Evolutionary conservation across 306 rosid species (phyloP), one percentile per base, ranked within the genome.

Genomic region (Arachis hypogaea): DNA sequence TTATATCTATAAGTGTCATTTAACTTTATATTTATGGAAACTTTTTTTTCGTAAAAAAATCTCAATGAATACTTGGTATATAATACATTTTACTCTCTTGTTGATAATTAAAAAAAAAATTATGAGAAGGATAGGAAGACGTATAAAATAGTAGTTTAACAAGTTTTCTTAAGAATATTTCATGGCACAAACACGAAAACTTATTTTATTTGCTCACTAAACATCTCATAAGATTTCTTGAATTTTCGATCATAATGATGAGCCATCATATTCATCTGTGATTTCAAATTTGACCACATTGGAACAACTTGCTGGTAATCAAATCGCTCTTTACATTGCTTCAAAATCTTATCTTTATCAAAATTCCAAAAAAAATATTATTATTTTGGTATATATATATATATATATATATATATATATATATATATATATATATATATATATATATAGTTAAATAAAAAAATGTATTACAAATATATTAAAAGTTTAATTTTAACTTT

Each of bases 331-430:
- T 41, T 45, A 42, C 59, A 49, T 72, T 68, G 79, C 67, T 67
- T 70, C 41, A 60, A 75, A 59, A 56, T 44, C 72, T 62, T 60
- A 57, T 72, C 49, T 18, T 33, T 79, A 70, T 73, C 80, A 82
- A 82, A 72, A 68, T 22, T 22, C 41, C 64, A 40, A 50, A 54
- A 29, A 45, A 46, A 7, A 63, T 59, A 30, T 75, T 46, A 69
- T 82, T 22, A 82, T 68, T 44, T 61, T 40, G 50, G 59, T 77
- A 73, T 45, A 43, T 41, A 42, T 22, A 22, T 22, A 22, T 22
- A 70, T 72, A 57, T 65, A 68, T 71, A 42, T 5, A 76, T 68
- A 62, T 59, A 40, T 51, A 16, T 44, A 6, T 6, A 64, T 8
- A 3, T 41, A 42, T 22, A 22, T 22, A 22, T 22, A 70, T 72